These are phyloP conservation scores for Eimeria necatrix DNA, from an alignment of 169 alveolate species.

Conservation along the genomic window DNA sequence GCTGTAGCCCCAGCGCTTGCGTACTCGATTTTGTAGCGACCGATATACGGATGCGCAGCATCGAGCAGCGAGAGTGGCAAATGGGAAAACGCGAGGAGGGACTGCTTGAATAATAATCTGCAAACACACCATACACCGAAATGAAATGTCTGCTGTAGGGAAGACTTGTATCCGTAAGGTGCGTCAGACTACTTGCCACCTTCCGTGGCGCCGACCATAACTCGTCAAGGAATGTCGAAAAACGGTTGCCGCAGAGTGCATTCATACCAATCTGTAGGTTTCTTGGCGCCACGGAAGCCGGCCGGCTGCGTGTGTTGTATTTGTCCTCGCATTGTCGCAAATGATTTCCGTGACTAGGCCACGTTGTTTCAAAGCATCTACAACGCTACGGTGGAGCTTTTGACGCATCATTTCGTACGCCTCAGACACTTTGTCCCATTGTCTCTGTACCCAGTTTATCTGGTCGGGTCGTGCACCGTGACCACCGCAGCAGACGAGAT, in stretches of 20 bases:
- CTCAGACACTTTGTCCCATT: constrained; percentile 57
- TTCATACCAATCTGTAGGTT: constrained; percentile 63
- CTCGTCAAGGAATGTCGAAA: too few relatives aligned
- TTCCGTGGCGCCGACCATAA: too few relatives aligned
- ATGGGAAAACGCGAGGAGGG: constrained; percentile 54
- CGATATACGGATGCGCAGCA: constrained; percentile 65
- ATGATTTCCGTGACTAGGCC: constrained; percentile 10
- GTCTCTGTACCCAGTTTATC: constrained; percentile 41
- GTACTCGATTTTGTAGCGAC: constrained; percentile 32
- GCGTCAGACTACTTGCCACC: not conserved
- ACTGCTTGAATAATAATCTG: constrained; percentile 56
- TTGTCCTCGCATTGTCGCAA: constrained; percentile 50
- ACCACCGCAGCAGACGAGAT: constrained; percentile 64
- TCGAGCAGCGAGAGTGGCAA: constrained; percentile 65
- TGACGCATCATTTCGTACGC: constrained; percentile 23
- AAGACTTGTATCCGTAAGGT: not conserved
- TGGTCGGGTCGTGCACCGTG: constrained; percentile 48
- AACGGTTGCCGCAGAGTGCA: not conserved
- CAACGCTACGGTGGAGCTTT: constrained; percentile 60
- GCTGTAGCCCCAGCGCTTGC: constrained; percentile 48
- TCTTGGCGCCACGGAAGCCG: constrained; percentile 72
- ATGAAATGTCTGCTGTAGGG: not conserved
- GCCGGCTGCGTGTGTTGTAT: constrained; percentile 70
- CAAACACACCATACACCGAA: not conserved
- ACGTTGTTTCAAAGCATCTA: constrained; percentile 53